These are phyloP conservation scores for Castanospermum australe DNA, from an alignment of 306 rosid species.

Conservation along the genomic window DNA sequence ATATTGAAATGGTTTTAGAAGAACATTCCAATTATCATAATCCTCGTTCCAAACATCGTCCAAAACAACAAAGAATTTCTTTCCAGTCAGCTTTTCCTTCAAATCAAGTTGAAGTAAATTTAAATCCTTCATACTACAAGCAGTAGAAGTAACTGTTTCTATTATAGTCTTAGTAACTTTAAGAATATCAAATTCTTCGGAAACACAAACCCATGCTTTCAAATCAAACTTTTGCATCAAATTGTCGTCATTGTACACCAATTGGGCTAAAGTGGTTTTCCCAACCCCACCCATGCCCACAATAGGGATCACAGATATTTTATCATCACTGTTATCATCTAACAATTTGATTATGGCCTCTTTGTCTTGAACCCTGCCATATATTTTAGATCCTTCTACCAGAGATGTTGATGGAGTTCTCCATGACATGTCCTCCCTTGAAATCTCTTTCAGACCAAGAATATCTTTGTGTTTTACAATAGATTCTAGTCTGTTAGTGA, in stretches of 20 bases:
- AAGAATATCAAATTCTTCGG: background rate
- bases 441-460: background rate
- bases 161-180: background rate
- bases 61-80: too few species aligned
- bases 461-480: too few species aligned
- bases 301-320: conserved; percentile 20
- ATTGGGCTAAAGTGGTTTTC: conserved; percentile 1
- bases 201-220: background rate
- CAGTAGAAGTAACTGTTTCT: background rate
- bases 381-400: background rate
- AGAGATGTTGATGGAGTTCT: background rate
- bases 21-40: conserved; percentile 12
- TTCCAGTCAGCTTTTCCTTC: too few species aligned
- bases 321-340: background rate
- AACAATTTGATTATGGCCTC: background rate
- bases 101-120: too few species aligned
- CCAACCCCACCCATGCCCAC: too few species aligned
- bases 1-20: background rate
- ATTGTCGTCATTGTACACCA: background rate
- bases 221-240: background rate
- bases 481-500: background rate
- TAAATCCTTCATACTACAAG: too few species aligned
- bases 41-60: conserved; percentile 28
- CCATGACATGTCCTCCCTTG: background rate
- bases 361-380: conserved; percentile 25